Evolutionary conservation across 805 yeast genomes (phyloP), one percentile per base, ranked within the genome.

Genomic region (Saturnispora quitensis): DNA sequence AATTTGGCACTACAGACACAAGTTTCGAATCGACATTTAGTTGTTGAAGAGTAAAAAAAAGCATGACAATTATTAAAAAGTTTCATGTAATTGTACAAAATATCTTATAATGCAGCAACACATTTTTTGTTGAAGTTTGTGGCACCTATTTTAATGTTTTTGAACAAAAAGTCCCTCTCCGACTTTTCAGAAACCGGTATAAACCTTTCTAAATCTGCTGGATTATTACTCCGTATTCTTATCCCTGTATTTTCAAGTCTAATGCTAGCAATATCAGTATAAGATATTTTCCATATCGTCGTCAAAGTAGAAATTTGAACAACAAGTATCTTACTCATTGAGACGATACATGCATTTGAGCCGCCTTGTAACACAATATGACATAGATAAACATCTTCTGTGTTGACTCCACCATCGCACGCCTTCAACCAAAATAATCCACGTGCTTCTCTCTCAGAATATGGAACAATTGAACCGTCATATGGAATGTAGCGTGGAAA

Each of bases 341-440:
- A 86, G 3, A 93, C 82, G 48, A 91, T 69, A 3, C 89, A 84
- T 6, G 84, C 85, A 59, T 78, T 74, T 55, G 88, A 95, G 47
- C 82, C 85, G 7, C 95, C 95, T 1, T 95, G 83, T 45, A 90
- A 71, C 18, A 87, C 77, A 55, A 86, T 78, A 66, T 93, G 98
- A 0, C 97, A 95, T 51, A 93, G 70, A 61, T 93, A 93, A 20
- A 72, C 70, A 60, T 93, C 97, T 47, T 74, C 72, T 58, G 79
- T 76, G 61, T 72, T 88, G 34, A 77, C 70, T 1, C 97, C 97
- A 43, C 95, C 95, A 60, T 85, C 85, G 22, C 87, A 79, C 7
- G 81, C 73, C 68, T 88, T 90, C 55, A 93, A 73, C 93, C 97
- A 88, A 61, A 76, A 86, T 65, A 91, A 97, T 6, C 99, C 99